Evolutionary conservation across 768 basidiomycete genomes (phyloP), one percentile per base, ranked within the genome.

Genomic region (Boletus pseudopeckii): DNA sequence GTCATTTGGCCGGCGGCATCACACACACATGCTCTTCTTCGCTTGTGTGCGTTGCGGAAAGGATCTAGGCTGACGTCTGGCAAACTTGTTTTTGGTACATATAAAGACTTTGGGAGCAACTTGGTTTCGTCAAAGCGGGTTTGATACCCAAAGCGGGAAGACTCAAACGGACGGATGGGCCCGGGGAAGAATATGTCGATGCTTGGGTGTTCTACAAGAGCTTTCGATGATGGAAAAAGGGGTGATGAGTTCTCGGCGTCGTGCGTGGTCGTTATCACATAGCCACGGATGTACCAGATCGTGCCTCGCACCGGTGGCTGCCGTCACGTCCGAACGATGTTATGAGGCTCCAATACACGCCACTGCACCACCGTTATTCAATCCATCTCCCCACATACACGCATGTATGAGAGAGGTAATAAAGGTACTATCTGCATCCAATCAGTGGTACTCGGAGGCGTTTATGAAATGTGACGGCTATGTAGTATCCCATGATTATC

Each of bases 171-270:
- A 74, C 74, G 43, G 86, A 90, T 60, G 92, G 88, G 0, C 64
- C 72, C 5, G 86, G 82, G 14, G 94, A 96, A 64, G 92, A 95
- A 66, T 95, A 84, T 60, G 85, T 94, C 8, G 93, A 97, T 65
- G 92, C 94, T 1, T 83, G 84, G 72, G 81, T 97, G 15, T 79
- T 90, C 63, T 92, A 90, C 74, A 92, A 88, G 74, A 82, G 79
- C 56, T 93, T 48, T 92, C 65, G 74, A 75, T 5, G 75, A 78
- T 15, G 7, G 5, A 24, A 5, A 17, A 32, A 11, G 30, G 30
- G 30, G 30, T 30, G 30, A 32, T 28, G 28, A 4, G 11, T 9
- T 32, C 30, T 32, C 30, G 30, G 30, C 30, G 30, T 32, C 30
- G 30, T 32, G 30, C 30, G 10, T 30, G 30, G 30, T 10, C 30